Conservation (phyloP, 208 protist species). For the Trypanosoma cruzi region DNA sequence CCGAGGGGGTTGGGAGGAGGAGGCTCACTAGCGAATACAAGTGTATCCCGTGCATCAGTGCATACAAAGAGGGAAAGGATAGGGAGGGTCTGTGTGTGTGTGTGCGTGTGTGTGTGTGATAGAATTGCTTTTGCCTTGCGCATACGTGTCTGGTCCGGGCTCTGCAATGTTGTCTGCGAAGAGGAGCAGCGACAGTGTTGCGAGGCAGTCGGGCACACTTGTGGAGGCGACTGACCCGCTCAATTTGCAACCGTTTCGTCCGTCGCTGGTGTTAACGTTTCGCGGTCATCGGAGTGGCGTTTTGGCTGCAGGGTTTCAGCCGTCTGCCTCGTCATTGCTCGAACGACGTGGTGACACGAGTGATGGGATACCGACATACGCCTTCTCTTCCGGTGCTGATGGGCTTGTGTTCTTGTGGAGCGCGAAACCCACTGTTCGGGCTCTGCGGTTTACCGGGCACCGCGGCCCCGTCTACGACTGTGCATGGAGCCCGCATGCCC, state of each 20-base stretch:
- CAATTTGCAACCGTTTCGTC: constrained; percentile 26
- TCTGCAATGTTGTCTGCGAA: neutral
- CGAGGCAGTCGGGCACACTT: neutral
- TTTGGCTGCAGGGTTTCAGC: constrained; percentile 54
- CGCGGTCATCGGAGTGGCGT: constrained; percentile 73
- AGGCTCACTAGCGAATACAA: constrained; percentile 1
- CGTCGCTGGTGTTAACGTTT: constrained; percentile 75
- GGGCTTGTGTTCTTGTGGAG: constrained; percentile 90
- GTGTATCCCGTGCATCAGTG: no score
- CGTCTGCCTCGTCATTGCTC: neutral
- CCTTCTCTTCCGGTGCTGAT: constrained; percentile 78
- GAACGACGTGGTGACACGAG: neutral
- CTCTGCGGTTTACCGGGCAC: constrained; percentile 80
- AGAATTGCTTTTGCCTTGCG: neutral
- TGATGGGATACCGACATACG: constrained; percentile 31
- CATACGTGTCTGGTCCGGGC: constrained; percentile 9
- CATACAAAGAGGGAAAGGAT: no score
- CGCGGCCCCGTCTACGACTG: constrained; percentile 73
- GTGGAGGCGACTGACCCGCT: constrained; percentile 6
- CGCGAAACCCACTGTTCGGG: constrained; percentile 56
- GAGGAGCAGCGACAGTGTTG: neutral
- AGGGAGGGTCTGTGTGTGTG: no score
- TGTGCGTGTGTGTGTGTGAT: neutral
- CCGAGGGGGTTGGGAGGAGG: neutral
- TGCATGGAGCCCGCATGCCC: constrained; percentile 43